Percentiles rank a stretch among this genome's conserved stretches.
These are phyloP conservation scores for Tylopilus vinaceipallidus DNA, from an alignment of 768 basidiomycete species.

Conservation along the genomic window DNA sequence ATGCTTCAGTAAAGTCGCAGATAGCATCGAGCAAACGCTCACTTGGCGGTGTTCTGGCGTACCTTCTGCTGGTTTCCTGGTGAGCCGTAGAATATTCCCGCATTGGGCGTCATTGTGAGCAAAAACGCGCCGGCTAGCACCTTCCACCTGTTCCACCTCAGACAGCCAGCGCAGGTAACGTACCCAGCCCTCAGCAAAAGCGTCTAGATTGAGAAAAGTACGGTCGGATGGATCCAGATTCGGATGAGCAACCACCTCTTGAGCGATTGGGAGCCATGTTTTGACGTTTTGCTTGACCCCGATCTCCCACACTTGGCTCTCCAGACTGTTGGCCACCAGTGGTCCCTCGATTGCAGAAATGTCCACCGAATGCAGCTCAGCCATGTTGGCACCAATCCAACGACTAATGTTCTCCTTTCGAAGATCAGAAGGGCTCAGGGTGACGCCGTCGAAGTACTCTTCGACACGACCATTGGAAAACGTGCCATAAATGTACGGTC, in stretches of 20 bases:
- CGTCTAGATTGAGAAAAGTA: constrained; percentile 59
- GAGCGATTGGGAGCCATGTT: constrained; percentile 70
- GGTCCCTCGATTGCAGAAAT: constrained; percentile 60
- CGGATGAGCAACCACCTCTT: constrained; percentile 69
- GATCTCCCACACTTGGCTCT: constrained; percentile 49
- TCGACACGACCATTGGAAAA: constrained; percentile 95
- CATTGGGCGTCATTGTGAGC: constrained; percentile 97
- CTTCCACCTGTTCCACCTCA: constrained; percentile 53
- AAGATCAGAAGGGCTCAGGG: constrained; percentile 75
- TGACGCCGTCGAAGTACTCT: constrained; percentile 89
- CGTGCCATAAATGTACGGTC: constrained; percentile 90
- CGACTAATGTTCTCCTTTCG: constrained; percentile 72
- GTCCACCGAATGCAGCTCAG: constrained; percentile 92
- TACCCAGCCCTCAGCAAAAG: constrained; percentile 62
- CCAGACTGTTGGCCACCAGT: constrained; percentile 35
- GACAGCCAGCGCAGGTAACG: constrained; percentile 71
- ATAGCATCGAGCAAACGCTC: constrained; percentile 20
- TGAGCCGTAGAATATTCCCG: constrained; percentile 84
- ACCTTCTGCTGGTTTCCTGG: constrained; percentile 45
- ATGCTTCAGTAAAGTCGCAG: constrained; percentile 12
- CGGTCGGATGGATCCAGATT: constrained; percentile 44
- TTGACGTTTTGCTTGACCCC: constrained; percentile 65
- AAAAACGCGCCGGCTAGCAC: constrained; percentile 68
- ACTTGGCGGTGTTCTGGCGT: constrained; percentile 78
- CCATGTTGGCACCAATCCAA: constrained; percentile 93